Evolutionary conservation across 768 basidiomycete genomes (phyloP), one percentile per base, ranked within the genome.

Genomic region (Kwoniella heveanensis): DNA sequence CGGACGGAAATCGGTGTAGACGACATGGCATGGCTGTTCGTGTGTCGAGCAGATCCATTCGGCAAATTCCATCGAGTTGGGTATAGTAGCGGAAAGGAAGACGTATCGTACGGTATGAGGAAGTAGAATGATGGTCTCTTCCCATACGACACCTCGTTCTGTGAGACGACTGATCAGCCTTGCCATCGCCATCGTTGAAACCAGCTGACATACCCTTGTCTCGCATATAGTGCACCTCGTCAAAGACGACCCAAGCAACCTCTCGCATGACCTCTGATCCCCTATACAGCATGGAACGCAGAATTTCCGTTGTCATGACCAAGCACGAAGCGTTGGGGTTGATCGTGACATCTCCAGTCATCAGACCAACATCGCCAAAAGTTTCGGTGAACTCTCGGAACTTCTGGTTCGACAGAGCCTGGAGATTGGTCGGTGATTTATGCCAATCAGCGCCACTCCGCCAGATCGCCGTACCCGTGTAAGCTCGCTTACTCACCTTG

Each of bases 241-340:
- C 96, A 79, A 98, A 99, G 68, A 99, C 87, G 60, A 98, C 95
- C 96, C 96, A 99, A 0, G 94, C 93, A n/a, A 99, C 95, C 83
- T 99, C 96, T 60, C 96, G 90, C 90, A 98, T 94, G 69, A 99
- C 89, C 82, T 99, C 96, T 2, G 93, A 97, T 39, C 96, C 96
- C 57, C 96, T 88, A 77, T 99, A 99, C 26, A 99, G 83, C 95
- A 99, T 99, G 4, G 94, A 97, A 21, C 96, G 88, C 55, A 99
- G 80, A 87, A 99, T 98, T 93, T 99, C 96, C 2, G 96, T 99
- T 0, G 95, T 99, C 96, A 99, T 99, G 54, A 99, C 96, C 57
- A 99, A 82, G 82, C 96, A 98, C 29, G 91, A 91, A 13, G 96
- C 95, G 1, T 90, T 88, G 1, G 96, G 95, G 78, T 98, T 97